phyloP scores from a whole-genome alignment of 2,329 filamentous ascomycete genomes.

The Endothia cerciana region DNA sequence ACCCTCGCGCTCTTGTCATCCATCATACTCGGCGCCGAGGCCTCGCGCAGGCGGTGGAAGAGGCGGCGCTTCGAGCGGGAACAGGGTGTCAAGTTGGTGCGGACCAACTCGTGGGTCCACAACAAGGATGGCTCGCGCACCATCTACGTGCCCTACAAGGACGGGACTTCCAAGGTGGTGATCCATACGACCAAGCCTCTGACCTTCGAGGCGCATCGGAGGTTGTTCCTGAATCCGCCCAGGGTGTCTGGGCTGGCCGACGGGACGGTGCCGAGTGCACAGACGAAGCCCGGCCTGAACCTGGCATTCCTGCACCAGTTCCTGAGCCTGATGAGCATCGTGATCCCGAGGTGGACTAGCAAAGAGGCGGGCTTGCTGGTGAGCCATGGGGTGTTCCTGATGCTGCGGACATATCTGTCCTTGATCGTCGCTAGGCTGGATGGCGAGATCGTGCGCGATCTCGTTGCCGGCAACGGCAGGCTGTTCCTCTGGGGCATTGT shows the following conservation, averaged over 20 bases:
- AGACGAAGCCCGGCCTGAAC: conserved; percentile 93
- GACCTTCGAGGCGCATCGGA: conserved; percentile 94
- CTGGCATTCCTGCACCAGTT: conserved; percentile 97
- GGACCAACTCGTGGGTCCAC: conserved; percentile 89
- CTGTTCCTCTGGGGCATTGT: conserved; percentile 84
- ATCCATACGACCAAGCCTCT: conserved; percentile 89
- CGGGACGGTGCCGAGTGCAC: conserved; percentile 78
- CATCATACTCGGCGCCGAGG: conserved; percentile 79
- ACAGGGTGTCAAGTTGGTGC: conserved; percentile 78
- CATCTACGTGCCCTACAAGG: conserved; percentile 92
- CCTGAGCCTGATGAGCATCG: conserved; percentile 92
- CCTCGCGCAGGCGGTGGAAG: conserved; percentile 77
- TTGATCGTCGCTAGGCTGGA: conserved; percentile 90
- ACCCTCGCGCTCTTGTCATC: conserved; percentile 76
- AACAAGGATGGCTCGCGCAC: conserved; percentile 94
- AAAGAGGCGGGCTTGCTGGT: conserved; percentile 92
- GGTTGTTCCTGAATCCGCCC: conserved; percentile 90
- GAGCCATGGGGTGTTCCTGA: conserved; percentile 86
- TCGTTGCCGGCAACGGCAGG: conserved; percentile 92
- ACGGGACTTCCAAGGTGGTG: conserved; percentile 85
- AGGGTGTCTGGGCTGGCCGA: conserved; percentile 77
- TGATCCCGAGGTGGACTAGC: conserved; percentile 93
- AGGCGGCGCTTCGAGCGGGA: conserved; percentile 76
- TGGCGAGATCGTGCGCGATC: conserved; percentile 92
- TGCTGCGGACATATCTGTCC: conserved; percentile 92